Conservation (phyloP, 1,139 yeast genomes). For the Pichia cactophila region DNA sequence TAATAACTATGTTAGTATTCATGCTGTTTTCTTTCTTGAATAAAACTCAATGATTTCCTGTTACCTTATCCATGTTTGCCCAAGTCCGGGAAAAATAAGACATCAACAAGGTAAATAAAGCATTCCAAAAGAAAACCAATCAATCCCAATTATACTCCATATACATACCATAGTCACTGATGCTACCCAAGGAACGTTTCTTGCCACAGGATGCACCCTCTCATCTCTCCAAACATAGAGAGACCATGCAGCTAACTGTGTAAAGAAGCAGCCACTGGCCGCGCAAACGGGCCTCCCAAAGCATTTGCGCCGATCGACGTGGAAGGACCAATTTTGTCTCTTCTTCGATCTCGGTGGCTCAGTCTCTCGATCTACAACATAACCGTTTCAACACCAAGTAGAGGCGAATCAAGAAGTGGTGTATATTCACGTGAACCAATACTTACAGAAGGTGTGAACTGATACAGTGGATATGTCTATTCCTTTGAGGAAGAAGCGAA, state of each 20-base stretch:
- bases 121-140: no score
- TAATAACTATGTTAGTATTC: background rate
- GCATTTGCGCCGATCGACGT: background rate
- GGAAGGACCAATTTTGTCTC: background rate
- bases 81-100: background rate
- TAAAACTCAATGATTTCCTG: background rate
- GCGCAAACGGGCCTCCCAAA: no score
- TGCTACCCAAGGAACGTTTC: background rate
- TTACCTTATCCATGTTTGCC: background rate
- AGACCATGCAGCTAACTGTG: background rate
- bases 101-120: background rate
- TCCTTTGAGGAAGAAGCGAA: background rate
- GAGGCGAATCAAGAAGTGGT: no score
- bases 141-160: no score
- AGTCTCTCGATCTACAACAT: no score
- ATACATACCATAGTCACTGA: conserved; percentile 8
- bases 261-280: background rate
- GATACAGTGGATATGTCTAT: background rate
- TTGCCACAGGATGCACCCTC: background rate
- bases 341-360: no score
- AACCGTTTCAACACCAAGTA: no score
- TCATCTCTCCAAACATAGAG: background rate
- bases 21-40: background rate
- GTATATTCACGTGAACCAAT: no score
- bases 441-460: no score